Percentiles rank a stretch among this genome's conserved stretches.
These are phyloP conservation scores for Trametes meyenii DNA, from an alignment of 768 basidiomycete species.

Conservation along the genomic window DNA sequence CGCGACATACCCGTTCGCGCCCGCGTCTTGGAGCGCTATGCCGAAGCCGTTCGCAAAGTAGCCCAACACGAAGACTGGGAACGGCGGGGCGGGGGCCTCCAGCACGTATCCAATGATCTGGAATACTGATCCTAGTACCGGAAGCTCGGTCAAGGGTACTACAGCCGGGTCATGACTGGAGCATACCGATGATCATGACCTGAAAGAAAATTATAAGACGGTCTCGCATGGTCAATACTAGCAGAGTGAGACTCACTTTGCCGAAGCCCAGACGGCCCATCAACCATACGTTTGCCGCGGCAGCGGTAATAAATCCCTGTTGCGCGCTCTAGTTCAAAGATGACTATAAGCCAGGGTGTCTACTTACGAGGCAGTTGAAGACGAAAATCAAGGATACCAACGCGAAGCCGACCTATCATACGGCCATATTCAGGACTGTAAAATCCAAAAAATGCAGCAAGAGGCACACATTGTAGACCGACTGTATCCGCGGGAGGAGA, in stretches of 20 bases:
- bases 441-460: not conserved
- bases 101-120: slow-evolving; percentile 59
- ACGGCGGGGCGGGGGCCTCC: slow-evolving; percentile 59
- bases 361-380: slow-evolving; percentile 44
- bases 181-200: slow-evolving; percentile 44
- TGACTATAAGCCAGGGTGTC: not conserved
- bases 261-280: slow-evolving; percentile 51
- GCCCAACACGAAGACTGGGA: slow-evolving; percentile 59
- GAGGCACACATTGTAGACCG: slow-evolving; percentile 47
- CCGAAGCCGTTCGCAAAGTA: slow-evolving; percentile 55
- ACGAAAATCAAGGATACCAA: slow-evolving; percentile 67
- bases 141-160: not conserved
- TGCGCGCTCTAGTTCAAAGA: not conserved
- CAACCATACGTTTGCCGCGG: slow-evolving; percentile 49
- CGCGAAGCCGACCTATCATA: slow-evolving; percentile 46
- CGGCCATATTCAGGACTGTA: not conserved
- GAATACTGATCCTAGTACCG: slow-evolving; percentile 46
- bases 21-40: slow-evolving; percentile 61
- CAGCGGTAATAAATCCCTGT: slow-evolving; percentile 52
- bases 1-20: slow-evolving; percentile 72
- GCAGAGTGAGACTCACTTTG: slow-evolving; percentile 36
- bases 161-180: not conserved
- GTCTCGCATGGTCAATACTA: not conserved
- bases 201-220: slow-evolving; percentile 12
- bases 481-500: slow-evolving; percentile 70